These are phyloP conservation scores for Penstemon eatonii DNA, from an alignment of 257 asterid species.

Conservation along the genomic window DNA sequence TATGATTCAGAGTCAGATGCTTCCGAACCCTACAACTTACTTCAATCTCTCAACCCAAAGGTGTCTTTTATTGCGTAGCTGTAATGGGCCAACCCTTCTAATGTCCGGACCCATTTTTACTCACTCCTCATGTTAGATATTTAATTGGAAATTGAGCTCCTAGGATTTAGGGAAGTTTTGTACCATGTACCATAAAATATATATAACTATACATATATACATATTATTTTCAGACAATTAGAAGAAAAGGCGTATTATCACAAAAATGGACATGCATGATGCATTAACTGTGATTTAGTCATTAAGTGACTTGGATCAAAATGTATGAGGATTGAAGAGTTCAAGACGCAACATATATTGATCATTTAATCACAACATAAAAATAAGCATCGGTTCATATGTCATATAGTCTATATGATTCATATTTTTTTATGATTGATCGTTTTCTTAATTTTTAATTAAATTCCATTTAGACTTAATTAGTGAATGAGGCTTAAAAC, in stretches of 20 bases:
- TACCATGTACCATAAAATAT: background rate
- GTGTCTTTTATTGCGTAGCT: constrained; percentile 23
- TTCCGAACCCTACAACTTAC: constrained; percentile 26
- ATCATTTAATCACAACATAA: background rate
- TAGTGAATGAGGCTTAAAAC: too few relatives aligned
- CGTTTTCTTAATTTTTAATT: too few relatives aligned
- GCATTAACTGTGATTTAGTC: constrained; percentile 5
- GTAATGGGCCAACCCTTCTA: constrained; percentile 31
- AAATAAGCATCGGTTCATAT: too few relatives aligned
- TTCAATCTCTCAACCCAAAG: constrained; percentile 30
- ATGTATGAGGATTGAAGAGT: too few relatives aligned
- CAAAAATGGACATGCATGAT: background rate
- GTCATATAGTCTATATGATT: too few relatives aligned
- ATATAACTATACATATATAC: background rate
- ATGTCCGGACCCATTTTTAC: constrained; percentile 13
- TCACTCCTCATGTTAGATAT: background rate
- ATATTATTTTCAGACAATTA: too few relatives aligned
- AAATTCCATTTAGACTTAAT: background rate
- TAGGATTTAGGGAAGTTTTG: constrained; percentile 15
- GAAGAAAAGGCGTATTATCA: too few relatives aligned
- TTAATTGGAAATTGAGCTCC: constrained; percentile 9
- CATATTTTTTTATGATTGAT: too few relatives aligned
- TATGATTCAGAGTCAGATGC: constrained; percentile 29
- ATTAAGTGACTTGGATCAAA: too few relatives aligned
- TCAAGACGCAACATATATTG: too few relatives aligned